Evolutionary conservation across 495 filamentous ascomycete species (phyloP).

Genomic region (Hypoxylon rickii): DNA sequence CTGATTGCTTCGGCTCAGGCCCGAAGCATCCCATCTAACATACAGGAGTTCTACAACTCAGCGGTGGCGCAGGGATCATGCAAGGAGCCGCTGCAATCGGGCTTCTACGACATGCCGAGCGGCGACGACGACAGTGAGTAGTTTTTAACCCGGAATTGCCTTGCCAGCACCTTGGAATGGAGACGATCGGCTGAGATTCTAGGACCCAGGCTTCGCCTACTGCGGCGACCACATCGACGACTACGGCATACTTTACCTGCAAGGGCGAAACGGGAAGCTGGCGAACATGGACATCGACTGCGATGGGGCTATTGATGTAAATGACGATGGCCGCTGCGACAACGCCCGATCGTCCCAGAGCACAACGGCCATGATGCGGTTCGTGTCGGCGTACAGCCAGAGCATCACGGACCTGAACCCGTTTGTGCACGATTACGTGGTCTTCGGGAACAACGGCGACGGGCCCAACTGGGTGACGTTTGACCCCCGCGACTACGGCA

Average conservation of each 20-base stretch:
- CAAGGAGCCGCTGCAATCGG: background rate
- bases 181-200: background rate
- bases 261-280: conserved; percentile 4
- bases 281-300: conserved; percentile 61
- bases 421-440: conserved; percentile 58
- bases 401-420: conserved; percentile 56
- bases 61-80: conserved; percentile 6
- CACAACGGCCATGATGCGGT: conserved; percentile 52
- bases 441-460: conserved; percentile 53
- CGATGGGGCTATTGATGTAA: conserved; percentile 48
- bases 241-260: conserved; percentile 14
- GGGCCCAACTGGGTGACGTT: conserved; percentile 35
- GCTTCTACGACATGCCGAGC: conserved; percentile 11
- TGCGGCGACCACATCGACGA: conserved; percentile 13
- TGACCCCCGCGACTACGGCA: conserved; percentile 47
- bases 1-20: conserved; percentile 3
- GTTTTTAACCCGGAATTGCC: too few relatives aligned
- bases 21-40: conserved; percentile 3
- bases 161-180: background rate
- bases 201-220: conserved; percentile 10
- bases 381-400: conserved; percentile 23
- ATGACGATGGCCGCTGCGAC: conserved; percentile 37
- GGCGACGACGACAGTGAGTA: conserved; percentile 15
- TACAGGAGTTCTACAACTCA: conserved; percentile 8
- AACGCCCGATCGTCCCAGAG: conserved; percentile 46